Conservation (phyloP, 129 eudicot species). For the carrot (Daucus carota) region DH1_v3.0 NC_030386.2:25262001-25262500, state of each 20-base stretch:
- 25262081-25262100: too few species aligned
- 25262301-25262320: not conserved
- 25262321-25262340: not conserved
- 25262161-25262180: not conserved
- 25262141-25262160: not conserved
- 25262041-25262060: too few species aligned
- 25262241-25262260: not conserved
- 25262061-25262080: not conserved
- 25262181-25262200: not conserved
- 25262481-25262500: not conserved
- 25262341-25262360: not conserved
- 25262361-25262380: not conserved
- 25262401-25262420: not conserved
- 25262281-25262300: not conserved
- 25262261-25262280: not conserved
- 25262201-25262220: not conserved
- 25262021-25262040: not conserved
- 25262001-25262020: too few species aligned
- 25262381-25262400: not conserved
- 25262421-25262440: not conserved
- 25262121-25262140: not conserved
- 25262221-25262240: not conserved
- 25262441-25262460: not conserved
- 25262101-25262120: not conserved
- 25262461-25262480: not conserved